Evolutionary conservation across 805 yeast genomes (phyloP), one percentile per base, ranked within the genome.

Genomic region (Candida nanaspora): DNA sequence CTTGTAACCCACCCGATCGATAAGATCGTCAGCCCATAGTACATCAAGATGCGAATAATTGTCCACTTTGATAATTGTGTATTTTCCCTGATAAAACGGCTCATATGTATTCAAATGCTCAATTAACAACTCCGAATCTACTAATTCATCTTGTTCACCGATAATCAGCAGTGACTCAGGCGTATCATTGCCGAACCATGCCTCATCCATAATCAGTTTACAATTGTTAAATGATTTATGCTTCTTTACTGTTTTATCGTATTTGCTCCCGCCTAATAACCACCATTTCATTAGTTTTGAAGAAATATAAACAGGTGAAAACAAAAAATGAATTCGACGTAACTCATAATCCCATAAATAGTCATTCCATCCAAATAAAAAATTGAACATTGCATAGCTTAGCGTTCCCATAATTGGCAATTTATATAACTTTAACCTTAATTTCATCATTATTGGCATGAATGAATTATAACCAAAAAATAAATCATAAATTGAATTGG

Each of bases 281-380:
- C 98, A 91, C 97, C 98, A 93, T 35, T 77, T 71, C 95, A 91
- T 88, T 42, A 86, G 66, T 47, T 79, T 77, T 1, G 87, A 71
- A 21, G 94, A 81, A 14, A 89, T 82, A 57, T 76, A 84, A 5
- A 84, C 86, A 0, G 96, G 96, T 3, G 95, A 82, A 57, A 87
- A 89, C 6, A 89, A 61, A 47, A 91, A 88, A 61, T 86, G 87
- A 27, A 89, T 69, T 45, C 76, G 74, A 51, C 91, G 69, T 20
- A 86, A 63, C 22, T 70, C 63, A 21, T 62, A 66, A 55, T 88
- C 84, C 82, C 97, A 93, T 23, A 83, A 66, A 13, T 59, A 58
- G 51, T 87, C 95, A 54, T 74, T 77, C 98, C 98, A 93, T 41
- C 82, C 86, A 57, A 91, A 86, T 44, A 91, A 63, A 53, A 76